These are phyloP conservation scores for Circinella minor DNA, from an alignment of 371 early-diverging fungal genomes.

Conservation along the genomic window DNA sequence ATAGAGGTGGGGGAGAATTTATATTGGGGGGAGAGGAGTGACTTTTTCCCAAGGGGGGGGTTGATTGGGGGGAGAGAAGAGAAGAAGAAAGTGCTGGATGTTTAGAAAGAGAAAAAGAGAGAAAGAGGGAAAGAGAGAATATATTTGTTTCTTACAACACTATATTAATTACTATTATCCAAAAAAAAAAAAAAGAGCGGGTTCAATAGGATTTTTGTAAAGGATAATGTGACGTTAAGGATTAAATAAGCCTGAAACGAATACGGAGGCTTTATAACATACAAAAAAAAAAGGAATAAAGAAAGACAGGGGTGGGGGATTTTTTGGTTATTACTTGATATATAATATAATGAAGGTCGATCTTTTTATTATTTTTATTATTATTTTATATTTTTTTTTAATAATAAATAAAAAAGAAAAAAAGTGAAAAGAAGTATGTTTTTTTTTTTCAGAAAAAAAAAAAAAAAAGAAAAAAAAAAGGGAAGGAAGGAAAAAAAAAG, in stretches of 20 bases:
- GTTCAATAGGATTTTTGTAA: not conserved
- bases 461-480: no score
- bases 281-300: not conserved
- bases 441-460: no score
- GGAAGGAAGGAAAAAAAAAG: not conserved
- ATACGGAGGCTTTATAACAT: slow-evolving; percentile 10
- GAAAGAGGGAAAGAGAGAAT: no score
- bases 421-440: not conserved
- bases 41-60: not conserved
- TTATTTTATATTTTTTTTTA: not conserved
- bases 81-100: no score
- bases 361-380: not conserved
- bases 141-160: no score
- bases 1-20: not conserved
- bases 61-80: no score
- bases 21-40: not conserved
- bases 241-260: slow-evolving; percentile 8
- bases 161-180: no score
- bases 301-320: not conserved
- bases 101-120: no score
- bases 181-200: not conserved
- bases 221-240: no score
- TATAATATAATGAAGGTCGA: not conserved
- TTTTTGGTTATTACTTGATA: no score
- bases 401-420: not conserved